Evolutionary conservation across 1,139 yeast genomes (phyloP).

Genomic region (Candida frijolesensis): DNA sequence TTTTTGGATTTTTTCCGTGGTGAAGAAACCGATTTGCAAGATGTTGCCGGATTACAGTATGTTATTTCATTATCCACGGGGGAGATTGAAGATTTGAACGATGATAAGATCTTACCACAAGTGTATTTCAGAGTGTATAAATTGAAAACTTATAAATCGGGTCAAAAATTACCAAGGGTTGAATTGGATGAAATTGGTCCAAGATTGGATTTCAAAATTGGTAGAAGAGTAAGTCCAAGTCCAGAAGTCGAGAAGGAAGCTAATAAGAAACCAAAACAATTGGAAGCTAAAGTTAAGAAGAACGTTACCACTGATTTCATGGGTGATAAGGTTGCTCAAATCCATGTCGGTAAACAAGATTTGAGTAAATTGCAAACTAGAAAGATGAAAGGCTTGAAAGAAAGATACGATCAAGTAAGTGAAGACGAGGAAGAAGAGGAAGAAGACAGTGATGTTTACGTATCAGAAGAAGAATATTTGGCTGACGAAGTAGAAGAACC

Average conservation of each 20-base stretch:
- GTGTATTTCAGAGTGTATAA: constrained; percentile 91
- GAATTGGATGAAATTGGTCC: constrained; percentile 97
- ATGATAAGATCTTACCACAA: constrained; percentile 54
- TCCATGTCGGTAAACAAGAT: constrained; percentile 96
- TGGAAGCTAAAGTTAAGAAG: constrained; percentile 84
- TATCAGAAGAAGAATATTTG: constrained; percentile 27
- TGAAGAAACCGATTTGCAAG: constrained; percentile 78
- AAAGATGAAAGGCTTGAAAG: constrained; percentile 97
- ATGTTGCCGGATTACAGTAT: constrained; percentile 93
- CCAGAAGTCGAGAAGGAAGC: constrained; percentile 95
- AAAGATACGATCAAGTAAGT: constrained; percentile 71
- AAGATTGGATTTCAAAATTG: constrained; percentile 87
- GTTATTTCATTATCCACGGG: constrained; percentile 82
- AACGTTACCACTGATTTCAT: constrained; percentile 81
- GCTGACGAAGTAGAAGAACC: constrained; percentile 37
- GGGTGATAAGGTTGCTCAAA: constrained; percentile 97
- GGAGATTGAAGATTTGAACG: constrained; percentile 42
- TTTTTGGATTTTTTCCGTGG: constrained; percentile 93
- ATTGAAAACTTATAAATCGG: constrained; percentile 76
- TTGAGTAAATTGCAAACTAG: constrained; percentile 88
- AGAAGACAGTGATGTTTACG: constrained; percentile 14
- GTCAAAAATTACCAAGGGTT: constrained; percentile 89
- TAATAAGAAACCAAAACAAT: constrained; percentile 73
- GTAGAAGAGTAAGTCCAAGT: constrained; percentile 81
- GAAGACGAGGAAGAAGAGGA: constrained; percentile 44